These are phyloP conservation scores for Centrapalus pauciflorus DNA, from an alignment of 129 eudicot genomes.

Conservation along the genomic window DNA sequence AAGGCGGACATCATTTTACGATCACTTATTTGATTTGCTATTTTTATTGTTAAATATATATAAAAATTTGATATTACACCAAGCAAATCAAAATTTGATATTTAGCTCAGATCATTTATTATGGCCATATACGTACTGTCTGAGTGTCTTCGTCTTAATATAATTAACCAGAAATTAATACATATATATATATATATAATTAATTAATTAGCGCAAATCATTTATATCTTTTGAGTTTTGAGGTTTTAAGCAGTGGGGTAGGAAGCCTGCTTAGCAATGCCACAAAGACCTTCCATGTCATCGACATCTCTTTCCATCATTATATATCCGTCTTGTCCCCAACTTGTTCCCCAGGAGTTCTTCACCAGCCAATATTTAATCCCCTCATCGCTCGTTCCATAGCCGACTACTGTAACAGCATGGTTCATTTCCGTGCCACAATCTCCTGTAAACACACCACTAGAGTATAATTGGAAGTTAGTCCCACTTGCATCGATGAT, in stretches of 20 bases:
- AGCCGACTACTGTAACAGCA: constrained; percentile 19
- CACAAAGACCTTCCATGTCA: constrained; percentile 6
- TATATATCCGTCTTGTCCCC: constrained; percentile 10
- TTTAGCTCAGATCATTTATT: too few relatives aligned
- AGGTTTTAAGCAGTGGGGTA: constrained; percentile 11
- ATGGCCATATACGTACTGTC: too few relatives aligned
- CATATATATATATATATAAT: too few relatives aligned
- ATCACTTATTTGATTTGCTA: too few relatives aligned
- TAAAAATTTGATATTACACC: too few relatives aligned
- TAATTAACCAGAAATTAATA: too few relatives aligned
- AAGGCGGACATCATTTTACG: too few relatives aligned
- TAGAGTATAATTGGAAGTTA: constrained; percentile 11
- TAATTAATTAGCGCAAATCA: too few relatives aligned
- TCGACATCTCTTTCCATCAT: constrained; percentile 14
- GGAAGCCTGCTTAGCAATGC: constrained; percentile 14
- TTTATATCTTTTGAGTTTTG: too few relatives aligned
- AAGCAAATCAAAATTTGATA: too few relatives aligned
- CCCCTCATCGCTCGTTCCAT: constrained; percentile 18
- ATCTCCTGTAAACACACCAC: constrained; percentile 6
- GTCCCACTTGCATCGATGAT: constrained; percentile 13
- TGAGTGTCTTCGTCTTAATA: too few relatives aligned
- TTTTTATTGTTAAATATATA: too few relatives aligned
- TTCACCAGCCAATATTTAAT: constrained; percentile 13
- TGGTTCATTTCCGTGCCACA: constrained; percentile 9
- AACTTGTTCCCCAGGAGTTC: constrained; percentile 9